Conservation (phyloP, 2,329 filamentous ascomycete genomes). For the Diaporthe velutina region DNA sequence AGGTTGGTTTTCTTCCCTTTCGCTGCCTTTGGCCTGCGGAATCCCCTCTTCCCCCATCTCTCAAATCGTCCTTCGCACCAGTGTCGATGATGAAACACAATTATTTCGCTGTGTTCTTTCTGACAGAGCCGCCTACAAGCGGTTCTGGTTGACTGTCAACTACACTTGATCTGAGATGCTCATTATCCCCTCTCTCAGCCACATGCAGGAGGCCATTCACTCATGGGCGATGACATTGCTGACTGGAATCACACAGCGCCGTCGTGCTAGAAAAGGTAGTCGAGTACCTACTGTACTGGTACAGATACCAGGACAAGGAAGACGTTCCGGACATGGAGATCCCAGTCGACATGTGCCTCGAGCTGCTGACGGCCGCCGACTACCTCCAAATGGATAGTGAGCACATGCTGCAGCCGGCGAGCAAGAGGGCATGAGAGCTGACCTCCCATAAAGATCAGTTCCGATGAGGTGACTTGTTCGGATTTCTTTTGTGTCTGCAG, state of each 20-base stretch:
- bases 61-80: slow-evolving; percentile 11
- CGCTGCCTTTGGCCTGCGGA: slow-evolving; percentile 14
- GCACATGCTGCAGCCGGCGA: slow-evolving; percentile 39
- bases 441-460: slow-evolving; percentile 29
- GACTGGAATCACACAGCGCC: slow-evolving; percentile 62
- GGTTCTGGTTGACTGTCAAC: slow-evolving; percentile 65
- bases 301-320: slow-evolving; percentile 76
- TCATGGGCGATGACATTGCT: slow-evolving; percentile 35
- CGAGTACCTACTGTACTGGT: slow-evolving; percentile 88
- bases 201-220: not conserved
- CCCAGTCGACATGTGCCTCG: slow-evolving; percentile 81
- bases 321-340: slow-evolving; percentile 87
- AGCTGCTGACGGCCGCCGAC: slow-evolving; percentile 82
- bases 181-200: not conserved
- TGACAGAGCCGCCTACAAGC: slow-evolving; percentile 58
- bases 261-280: slow-evolving; percentile 83
- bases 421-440: slow-evolving; percentile 32
- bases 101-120: slow-evolving; percentile 58
- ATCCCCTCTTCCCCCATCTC: slow-evolving; percentile 22
- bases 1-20: slow-evolving; percentile 66
- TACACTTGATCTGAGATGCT: slow-evolving; percentile 75
- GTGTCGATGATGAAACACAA: slow-evolving; percentile 53
- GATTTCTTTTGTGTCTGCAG: not conserved
- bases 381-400: slow-evolving; percentile 77
- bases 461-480: slow-evolving; percentile 2